Evolutionary conservation across 495 filamentous ascomycete species (phyloP), one percentile per base, ranked within the genome.

Genomic region (Aspergillus coremiiformis): DNA sequence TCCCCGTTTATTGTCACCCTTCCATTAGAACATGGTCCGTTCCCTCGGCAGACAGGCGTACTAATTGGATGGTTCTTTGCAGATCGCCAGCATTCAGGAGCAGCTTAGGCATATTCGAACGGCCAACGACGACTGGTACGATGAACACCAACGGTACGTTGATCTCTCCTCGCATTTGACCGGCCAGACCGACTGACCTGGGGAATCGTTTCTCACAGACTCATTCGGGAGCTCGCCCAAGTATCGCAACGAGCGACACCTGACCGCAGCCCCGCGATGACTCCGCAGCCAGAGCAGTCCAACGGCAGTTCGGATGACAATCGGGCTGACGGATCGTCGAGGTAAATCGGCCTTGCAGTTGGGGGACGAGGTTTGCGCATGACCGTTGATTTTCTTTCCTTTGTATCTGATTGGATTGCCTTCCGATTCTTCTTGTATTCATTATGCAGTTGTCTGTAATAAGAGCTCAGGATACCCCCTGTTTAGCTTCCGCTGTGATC

Each of bases 81-180:
- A 76, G 73, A 76, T 76, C 69, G 73, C 73, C 49, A 76, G 71
- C 67, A 71, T 76, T 52, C 73, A 76, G 65, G 70, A 74, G 63
- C 73, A 74, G 71, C 65, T 76, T 76, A 76, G 70, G 51, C 70
- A 74, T 37, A 72, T 76, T 54, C 70, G 70, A 47, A 64, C 61
- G 22, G 59, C 71, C 32, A 72, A 69, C 49, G 71, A 73, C 51
- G 73, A 73, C 48, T 76, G 70, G 71, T 68, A 71, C 46, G 67
- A 67, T 49, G 73, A 76, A 46, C 71, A 76, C 49, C 64, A 61
- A 51, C 70, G 66, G 73, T 76, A 47, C 63, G 68, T 58, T 20
- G 23, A n/a, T 24, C 44, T 52, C 17, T 23, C 29, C 24, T 44
- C 33, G 43, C 19, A 21, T 37, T 15, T 33, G 26, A 8, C 27